phyloP scores from a whole-genome alignment of 768 basidiomycete genomes.

The Goffeauzyma gilvescens region DNA sequence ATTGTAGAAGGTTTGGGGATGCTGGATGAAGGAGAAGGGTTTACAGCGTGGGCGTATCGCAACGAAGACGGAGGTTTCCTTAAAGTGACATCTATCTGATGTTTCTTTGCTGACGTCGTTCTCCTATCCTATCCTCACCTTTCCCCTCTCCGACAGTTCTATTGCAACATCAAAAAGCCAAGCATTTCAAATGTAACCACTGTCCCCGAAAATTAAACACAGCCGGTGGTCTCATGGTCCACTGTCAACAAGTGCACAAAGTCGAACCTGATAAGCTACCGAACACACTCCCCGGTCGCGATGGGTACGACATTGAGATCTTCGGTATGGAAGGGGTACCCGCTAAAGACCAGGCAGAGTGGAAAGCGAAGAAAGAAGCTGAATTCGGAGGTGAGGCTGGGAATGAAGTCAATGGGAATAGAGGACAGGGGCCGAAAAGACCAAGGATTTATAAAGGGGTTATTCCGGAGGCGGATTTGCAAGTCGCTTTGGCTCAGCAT shows the following conservation, averaged over 20 bases:
- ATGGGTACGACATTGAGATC: slow-evolving; percentile 96
- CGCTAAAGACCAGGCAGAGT: slow-evolving; percentile 80
- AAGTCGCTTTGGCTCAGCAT: slow-evolving; percentile 69
- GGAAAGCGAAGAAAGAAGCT: slow-evolving; percentile 85
- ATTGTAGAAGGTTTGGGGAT: not conserved
- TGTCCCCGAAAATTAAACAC: slow-evolving; percentile 91
- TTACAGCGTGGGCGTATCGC: too few relatives aligned
- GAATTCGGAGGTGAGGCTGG: slow-evolving; percentile 76
- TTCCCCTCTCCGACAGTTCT: slow-evolving; percentile 43
- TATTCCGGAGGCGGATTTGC: slow-evolving; percentile 64
- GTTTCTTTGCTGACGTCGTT: too few relatives aligned
- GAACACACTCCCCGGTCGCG: slow-evolving; percentile 85
- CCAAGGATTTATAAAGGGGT: slow-evolving; percentile 50
- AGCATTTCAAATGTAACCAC: slow-evolving; percentile 95
- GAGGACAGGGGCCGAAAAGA: slow-evolving; percentile 39
- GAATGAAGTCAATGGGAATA: slow-evolving; percentile 48
- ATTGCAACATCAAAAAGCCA: slow-evolving; percentile 98
- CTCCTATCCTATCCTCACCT: too few relatives aligned
- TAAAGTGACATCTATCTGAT: too few relatives aligned
- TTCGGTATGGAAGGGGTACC: slow-evolving; percentile 99
- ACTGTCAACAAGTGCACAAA: slow-evolving; percentile 97
- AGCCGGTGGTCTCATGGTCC: slow-evolving; percentile 90
- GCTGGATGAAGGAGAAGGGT: too few relatives aligned
- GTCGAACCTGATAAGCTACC: slow-evolving; percentile 93
- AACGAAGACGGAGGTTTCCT: too few relatives aligned